phyloP scores from a whole-genome alignment of 73 alveolate genomes.

The Stentor roeselii region DNA sequence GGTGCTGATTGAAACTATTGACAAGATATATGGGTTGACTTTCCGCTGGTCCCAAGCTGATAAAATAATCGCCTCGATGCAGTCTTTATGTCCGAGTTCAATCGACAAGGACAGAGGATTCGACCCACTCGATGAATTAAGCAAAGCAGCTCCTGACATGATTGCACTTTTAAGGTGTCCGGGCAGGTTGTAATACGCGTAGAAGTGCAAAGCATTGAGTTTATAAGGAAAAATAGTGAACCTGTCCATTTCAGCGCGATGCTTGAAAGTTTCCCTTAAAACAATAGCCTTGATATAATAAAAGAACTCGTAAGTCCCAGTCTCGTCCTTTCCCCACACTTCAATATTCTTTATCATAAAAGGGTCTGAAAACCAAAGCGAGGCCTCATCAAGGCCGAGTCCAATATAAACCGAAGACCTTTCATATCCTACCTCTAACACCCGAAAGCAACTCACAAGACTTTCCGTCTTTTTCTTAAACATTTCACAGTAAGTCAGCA shows the following conservation, averaged over 20 bases:
- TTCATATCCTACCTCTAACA: not conserved
- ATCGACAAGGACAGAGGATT: not conserved
- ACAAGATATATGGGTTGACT: not conserved
- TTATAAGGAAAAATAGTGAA: not conserved
- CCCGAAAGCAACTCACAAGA: not conserved
- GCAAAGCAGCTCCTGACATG: not conserved
- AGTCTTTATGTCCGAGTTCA: not conserved
- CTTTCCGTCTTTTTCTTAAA: not conserved
- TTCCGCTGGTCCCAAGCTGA: not conserved
- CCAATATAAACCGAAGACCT: not conserved
- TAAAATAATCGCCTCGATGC: not conserved
- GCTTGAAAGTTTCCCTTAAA: not conserved
- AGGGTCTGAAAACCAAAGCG: not conserved
- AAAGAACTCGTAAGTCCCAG: not conserved
- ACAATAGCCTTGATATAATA: not conserved
- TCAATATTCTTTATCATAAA: not conserved
- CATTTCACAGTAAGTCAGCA: not conserved
- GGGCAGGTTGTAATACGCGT: slow-evolving; percentile 22
- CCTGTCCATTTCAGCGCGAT: not conserved
- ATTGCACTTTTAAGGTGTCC: not conserved
- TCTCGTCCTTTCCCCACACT: not conserved
- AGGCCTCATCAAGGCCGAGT: not conserved
- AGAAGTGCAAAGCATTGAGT: slow-evolving; percentile 17
- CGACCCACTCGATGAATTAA: not conserved
- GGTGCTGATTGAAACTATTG: not conserved